phyloP scores from a whole-genome alignment of 2,329 filamentous ascomycete species.

The Fusarium napiforme region DNA sequence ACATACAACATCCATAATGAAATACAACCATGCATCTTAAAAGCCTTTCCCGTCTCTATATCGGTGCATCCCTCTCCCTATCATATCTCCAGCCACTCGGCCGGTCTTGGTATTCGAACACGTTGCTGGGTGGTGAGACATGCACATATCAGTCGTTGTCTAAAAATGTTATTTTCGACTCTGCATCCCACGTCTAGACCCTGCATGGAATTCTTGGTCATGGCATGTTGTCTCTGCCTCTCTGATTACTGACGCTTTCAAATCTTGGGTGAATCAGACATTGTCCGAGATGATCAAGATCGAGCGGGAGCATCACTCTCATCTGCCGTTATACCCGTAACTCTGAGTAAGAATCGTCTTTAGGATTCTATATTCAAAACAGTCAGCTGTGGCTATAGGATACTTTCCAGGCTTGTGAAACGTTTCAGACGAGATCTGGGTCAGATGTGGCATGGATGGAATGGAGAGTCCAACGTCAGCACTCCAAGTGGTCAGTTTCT shows the following conservation, averaged over 20 bases:
- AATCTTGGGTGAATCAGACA: neutral
- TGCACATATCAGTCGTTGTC: slow-evolving; percentile 12
- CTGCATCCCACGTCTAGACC: slow-evolving; percentile 2
- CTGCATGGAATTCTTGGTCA: slow-evolving; percentile 10
- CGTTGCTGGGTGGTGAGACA: slow-evolving; percentile 21
- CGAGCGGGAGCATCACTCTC: neutral
- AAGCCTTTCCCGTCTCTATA: slow-evolving; percentile 19
- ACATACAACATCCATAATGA: neutral
- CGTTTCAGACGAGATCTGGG: slow-evolving; percentile 27
- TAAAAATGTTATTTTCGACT: neutral
- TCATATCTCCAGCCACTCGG: slow-evolving; percentile 1
- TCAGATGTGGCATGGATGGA: neutral
- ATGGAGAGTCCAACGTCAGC: slow-evolving; percentile 22
- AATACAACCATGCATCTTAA: neutral
- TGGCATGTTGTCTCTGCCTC: neutral
- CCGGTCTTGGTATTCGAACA: slow-evolving; percentile 2
- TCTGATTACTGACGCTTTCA: neutral
- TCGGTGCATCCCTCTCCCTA: neutral
- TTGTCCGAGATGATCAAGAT: neutral
- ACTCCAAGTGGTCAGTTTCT: neutral
- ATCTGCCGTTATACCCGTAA: neutral
- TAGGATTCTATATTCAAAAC: neutral
- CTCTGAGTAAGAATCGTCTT: neutral
- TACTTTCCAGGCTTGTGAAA: slow-evolving; percentile 23
- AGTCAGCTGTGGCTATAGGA: slow-evolving; percentile 10